Percentiles rank a stretch among this genome's conserved stretches.
Conservation (phyloP, 208 protist genomes). For the Herpetomonas muscarum region DNA sequence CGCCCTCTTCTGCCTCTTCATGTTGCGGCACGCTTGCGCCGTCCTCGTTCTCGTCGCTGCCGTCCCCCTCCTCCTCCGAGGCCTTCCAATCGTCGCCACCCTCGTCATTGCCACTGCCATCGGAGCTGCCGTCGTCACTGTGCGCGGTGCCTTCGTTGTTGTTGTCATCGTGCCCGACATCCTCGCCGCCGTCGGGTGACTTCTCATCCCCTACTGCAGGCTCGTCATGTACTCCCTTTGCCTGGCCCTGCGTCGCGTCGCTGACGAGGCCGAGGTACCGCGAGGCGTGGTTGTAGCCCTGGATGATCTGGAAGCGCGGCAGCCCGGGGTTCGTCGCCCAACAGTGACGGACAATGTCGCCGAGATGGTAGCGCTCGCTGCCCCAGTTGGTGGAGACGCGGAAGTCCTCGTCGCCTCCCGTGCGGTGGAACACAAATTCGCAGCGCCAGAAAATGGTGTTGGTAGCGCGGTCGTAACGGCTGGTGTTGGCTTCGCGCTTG, state of each 20-base stretch:
- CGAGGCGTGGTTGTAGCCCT: conserved; percentile 69
- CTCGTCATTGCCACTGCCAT: neutral
- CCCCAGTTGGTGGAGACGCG: conserved; percentile 71
- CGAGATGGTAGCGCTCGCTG: conserved; percentile 68
- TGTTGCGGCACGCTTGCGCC: neutral
- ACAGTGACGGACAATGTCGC: conserved; percentile 62
- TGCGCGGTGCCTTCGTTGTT: neutral
- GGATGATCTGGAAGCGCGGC: conserved; percentile 75
- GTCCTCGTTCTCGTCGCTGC: neutral
- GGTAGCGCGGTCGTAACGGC: conserved; percentile 53
- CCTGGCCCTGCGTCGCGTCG: neutral
- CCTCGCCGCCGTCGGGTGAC: neutral
- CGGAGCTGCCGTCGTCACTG: conserved; percentile 2
- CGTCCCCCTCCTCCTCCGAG: neutral
- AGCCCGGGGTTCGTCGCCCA: conserved; percentile 72
- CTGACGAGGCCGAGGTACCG: conserved; percentile 27
- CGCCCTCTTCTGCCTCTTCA: too few species aligned
- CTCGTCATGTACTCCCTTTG: too few species aligned
- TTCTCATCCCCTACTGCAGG: neutral
- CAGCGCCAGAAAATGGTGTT: conserved; percentile 83
- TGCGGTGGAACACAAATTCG: conserved; percentile 72
- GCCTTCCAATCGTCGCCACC: neutral
- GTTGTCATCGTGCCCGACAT: neutral
- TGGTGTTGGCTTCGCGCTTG: conserved; percentile 79
- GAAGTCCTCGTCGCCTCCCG: conserved; percentile 13